Base-by-base conservation (phyloP, 1,139 yeast genomes). In the Pichia sp. region DNA sequence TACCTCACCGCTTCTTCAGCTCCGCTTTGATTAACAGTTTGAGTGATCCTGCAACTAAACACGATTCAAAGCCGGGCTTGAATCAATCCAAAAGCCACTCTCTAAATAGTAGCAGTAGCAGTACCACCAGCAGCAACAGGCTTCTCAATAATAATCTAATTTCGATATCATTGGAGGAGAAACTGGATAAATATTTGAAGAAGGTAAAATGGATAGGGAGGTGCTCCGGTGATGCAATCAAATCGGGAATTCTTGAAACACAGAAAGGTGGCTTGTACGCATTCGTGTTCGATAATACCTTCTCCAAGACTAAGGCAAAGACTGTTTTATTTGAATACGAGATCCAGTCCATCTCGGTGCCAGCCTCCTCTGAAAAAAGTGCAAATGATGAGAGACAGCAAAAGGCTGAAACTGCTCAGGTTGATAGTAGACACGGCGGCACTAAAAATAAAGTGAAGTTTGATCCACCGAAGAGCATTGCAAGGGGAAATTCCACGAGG, bases 231-330 rank as follows among this genome's bases (percentile, higher is more conserved):
- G 83, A 82, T 59, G 84, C 83, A 60, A 70, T 84, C 65, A 79
- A 79, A 50, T 83, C 81, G 55, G 96, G 95, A 0, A 74, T 77
- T 41, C 76, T 85, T 59, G 77, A 76, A 24, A 85, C 85, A 2
- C 67, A 70, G 2, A 73, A 74, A 38, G 85, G 83, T 10, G 88
- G 89, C 1, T 79, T 84, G 67, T 87, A 81, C 72, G 98, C 97
- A 0, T 86, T 93, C 67, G 86, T 93, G 17, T 86, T 93, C 67
- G 98, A 93, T 70, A 93, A 93, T 69, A 87, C 96, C 1, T 90
- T 92, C 62, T 86, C 96, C 43, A 90, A 89, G 65, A 89, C 86
- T 47, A 87, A 84, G 27, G 84, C 92, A 52, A 93, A 93, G 71
- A 88, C 86, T 58, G 85, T 92, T 1, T 75, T 84, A 55, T 91